phyloP scores from a whole-genome alignment of 2,329 filamentous ascomycete genomes.

The Xylariaceae sp. region DNA sequence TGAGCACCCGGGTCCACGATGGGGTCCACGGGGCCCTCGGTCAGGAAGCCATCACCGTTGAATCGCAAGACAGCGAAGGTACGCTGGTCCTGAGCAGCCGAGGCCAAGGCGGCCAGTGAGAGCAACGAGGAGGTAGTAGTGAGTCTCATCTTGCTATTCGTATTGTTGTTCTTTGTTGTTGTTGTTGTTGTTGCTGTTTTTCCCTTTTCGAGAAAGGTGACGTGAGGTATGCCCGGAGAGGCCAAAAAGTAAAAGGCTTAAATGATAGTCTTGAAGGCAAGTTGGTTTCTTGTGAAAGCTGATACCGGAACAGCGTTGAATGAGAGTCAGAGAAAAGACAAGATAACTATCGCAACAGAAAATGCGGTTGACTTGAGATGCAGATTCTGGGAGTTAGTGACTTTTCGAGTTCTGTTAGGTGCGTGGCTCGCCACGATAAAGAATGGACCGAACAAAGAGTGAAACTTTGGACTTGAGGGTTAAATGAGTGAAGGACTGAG shows the following conservation, averaged over 20 bases:
- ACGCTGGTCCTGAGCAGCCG: slow-evolving; percentile 41
- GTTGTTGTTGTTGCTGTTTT: background rate
- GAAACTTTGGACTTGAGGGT: background rate
- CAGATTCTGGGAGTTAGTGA: too few species aligned
- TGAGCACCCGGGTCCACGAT: slow-evolving; percentile 59
- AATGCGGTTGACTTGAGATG: slow-evolving; percentile 9
- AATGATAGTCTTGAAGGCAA: slow-evolving; percentile 16
- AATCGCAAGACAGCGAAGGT: slow-evolving; percentile 69
- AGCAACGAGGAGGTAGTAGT: slow-evolving; percentile 23
- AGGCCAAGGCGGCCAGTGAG: slow-evolving; percentile 38
- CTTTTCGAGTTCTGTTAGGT: too few species aligned
- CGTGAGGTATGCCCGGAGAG: too few species aligned
- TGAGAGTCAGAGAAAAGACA: too few species aligned
- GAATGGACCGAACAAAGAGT: slow-evolving; percentile 30
- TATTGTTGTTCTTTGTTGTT: background rate
- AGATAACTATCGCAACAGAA: too few species aligned
- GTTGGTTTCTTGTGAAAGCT: slow-evolving; percentile 15
- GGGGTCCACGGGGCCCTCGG: slow-evolving; percentile 60
- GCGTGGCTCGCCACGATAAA: slow-evolving; percentile 26
- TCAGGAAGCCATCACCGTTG: slow-evolving; percentile 60
- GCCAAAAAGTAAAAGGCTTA: too few species aligned
- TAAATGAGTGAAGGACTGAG: slow-evolving; percentile 30
- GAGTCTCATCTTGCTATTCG: slow-evolving; percentile 25
- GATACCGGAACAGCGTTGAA: slow-evolving; percentile 15
- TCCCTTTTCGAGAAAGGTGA: background rate